Percentiles rank a stretch among this genome's conserved stretches.
These are phyloP conservation scores for Mortierella sp. DNA, from an alignment of 371 early-diverging fungal species.

Conservation along the genomic window DNA sequence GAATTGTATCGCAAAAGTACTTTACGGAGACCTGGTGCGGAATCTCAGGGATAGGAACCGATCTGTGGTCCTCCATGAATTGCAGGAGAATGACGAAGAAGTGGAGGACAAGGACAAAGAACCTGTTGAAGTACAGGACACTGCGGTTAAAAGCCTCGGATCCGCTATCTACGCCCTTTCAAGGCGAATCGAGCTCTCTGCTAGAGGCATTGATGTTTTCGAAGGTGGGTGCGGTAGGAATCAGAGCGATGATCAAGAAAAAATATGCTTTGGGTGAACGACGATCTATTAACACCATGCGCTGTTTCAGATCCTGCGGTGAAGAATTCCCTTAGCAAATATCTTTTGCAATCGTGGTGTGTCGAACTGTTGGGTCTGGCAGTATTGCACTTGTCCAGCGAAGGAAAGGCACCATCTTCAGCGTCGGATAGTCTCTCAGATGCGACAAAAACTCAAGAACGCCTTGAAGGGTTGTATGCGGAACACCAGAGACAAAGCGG, in stretches of 20 bases:
- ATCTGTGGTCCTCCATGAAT: slow-evolving; percentile 28
- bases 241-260: background rate
- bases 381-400: slow-evolving; percentile 2
- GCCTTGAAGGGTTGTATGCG: background rate
- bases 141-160: background rate
- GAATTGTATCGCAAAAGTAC: slow-evolving; percentile 20
- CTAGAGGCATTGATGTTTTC: slow-evolving; percentile 35
- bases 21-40: slow-evolving; percentile 32
- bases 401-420: background rate
- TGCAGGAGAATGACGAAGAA: slow-evolving; percentile 7
- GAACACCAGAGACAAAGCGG: slow-evolving; percentile 4
- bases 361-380: slow-evolving; percentile 23
- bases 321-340: slow-evolving; percentile 48
- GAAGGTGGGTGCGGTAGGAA: slow-evolving; percentile 26
- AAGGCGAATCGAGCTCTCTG: slow-evolving; percentile 20
- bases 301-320: slow-evolving; percentile 26
- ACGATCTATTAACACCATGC: too few relatives aligned
- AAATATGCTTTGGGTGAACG: too few relatives aligned
- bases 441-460: slow-evolving; percentile 2
- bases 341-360: slow-evolving; percentile 41
- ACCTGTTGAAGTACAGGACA: background rate
- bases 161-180: slow-evolving; percentile 14
- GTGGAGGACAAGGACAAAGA: background rate
- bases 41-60: slow-evolving; percentile 43
- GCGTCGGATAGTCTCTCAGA: background rate